phyloP scores from a whole-genome alignment of 2,329 filamentous ascomycete genomes.

The Aspergillus bombycis region DNA sequence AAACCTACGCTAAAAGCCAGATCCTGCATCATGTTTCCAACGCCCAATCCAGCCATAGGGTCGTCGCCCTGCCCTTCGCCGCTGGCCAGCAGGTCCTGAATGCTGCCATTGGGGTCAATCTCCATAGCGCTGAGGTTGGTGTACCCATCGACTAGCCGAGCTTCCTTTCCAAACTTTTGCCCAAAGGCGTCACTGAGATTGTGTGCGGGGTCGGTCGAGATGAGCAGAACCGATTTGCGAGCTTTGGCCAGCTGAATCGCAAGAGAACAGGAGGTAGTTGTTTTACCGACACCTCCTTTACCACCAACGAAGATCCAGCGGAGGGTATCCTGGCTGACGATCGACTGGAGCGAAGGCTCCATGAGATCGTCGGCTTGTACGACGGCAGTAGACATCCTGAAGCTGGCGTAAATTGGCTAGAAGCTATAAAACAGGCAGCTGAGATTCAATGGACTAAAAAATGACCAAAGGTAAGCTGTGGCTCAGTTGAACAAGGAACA shows the following conservation, averaged over 20 bases:
- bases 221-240: conserved; percentile 93
- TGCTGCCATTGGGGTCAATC: conserved; percentile 96
- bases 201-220: conserved; percentile 97
- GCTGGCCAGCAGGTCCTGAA: conserved; percentile 88
- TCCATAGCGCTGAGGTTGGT: conserved; percentile 97
- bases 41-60: conserved; percentile 68
- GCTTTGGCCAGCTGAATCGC: conserved; percentile 96
- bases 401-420: conserved; percentile 2
- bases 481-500: background rate
- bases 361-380: conserved; percentile 68
- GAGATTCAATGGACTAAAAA: background rate
- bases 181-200: conserved; percentile 97
- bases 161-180: conserved; percentile 99
- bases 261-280: conserved; percentile 97
- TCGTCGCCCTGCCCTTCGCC: conserved; percentile 66
- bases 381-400: conserved; percentile 46
- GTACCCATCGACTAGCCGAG: conserved; percentile 87
- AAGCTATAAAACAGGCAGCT: background rate
- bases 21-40: conserved; percentile 98
- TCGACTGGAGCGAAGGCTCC: conserved; percentile 90
- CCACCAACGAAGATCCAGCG: conserved; percentile 99
- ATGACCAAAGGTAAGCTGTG: background rate
- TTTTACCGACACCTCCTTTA: conserved; percentile 98
- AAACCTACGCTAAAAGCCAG: conserved; percentile 80
- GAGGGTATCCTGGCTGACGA: conserved; percentile 91